Conservation (phyloP, 129 eudicot genomes). For the Flaveria bidentis region DNA sequence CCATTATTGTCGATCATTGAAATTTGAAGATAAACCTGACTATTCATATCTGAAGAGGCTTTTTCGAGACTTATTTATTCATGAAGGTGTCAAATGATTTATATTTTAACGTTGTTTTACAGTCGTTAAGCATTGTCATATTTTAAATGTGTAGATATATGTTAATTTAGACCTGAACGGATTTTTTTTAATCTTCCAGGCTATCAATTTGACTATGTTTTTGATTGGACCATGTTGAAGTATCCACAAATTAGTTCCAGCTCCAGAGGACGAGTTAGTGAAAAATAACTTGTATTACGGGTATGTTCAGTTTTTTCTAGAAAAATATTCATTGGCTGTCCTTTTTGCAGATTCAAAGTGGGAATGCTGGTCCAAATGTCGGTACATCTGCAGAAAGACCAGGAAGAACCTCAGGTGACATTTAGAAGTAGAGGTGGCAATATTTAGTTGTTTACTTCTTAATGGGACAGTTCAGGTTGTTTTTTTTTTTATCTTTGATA, state of each 20-base stretch:
- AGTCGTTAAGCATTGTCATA: neutral
- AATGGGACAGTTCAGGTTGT: neutral
- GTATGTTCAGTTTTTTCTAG: neutral
- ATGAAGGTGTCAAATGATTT: slow-evolving; percentile 67
- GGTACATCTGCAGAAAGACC: slow-evolving; percentile 85
- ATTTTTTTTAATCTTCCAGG: slow-evolving; percentile 44
- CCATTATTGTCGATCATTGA: slow-evolving; percentile 83
- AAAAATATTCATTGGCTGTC: slow-evolving; percentile 2
- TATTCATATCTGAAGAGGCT: slow-evolving; percentile 96
- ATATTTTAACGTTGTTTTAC: neutral
- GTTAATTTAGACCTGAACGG: neutral
- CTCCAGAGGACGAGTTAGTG: slow-evolving; percentile 77
- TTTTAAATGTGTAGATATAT: slow-evolving; percentile 6
- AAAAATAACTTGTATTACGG: neutral
- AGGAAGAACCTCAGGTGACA: slow-evolving; percentile 76
- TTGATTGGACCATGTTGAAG: slow-evolving; percentile 97
- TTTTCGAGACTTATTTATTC: slow-evolving; percentile 87
- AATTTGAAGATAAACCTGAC: slow-evolving; percentile 95
- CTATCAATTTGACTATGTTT: slow-evolving; percentile 95
- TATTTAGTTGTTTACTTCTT: neutral
- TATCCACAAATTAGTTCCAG: slow-evolving; percentile 91
- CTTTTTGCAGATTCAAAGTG: slow-evolving; percentile 59
- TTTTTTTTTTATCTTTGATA: neutral
- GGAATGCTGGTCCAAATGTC: slow-evolving; percentile 52
- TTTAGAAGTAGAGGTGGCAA: neutral